Conservation (phyloP, 345 rosid species). For the Rhodomyrtus tomentosa region DNA sequence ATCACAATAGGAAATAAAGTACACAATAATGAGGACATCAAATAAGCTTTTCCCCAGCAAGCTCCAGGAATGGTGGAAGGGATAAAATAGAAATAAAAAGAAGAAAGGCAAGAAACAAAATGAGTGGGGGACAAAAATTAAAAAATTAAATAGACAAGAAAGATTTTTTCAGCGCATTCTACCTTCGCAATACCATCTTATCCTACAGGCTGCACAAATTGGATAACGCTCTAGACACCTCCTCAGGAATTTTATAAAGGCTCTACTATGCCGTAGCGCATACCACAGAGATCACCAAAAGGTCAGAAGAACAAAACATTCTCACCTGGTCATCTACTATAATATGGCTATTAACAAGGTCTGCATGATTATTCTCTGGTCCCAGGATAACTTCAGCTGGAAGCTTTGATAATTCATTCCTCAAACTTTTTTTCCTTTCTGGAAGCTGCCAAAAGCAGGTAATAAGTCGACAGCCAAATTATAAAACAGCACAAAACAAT, state of each 20-base stretch:
- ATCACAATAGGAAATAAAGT: not conserved
- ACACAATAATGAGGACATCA: not conserved
- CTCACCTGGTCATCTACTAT: constrained; percentile 37
- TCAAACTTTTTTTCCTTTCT: not conserved
- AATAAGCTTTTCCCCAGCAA: not conserved
- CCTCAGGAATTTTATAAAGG: not conserved
- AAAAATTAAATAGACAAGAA: not conserved
- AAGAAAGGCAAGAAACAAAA: not conserved
- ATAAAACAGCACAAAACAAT: not conserved
- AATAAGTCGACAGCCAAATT: not conserved
- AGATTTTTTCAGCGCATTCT: not conserved
- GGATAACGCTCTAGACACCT: not conserved
- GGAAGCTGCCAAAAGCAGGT: constrained; percentile 12
- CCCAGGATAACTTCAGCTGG: constrained; percentile 8
- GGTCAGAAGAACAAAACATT: not conserved
- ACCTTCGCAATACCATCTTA: not conserved
- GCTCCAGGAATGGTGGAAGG: not conserved
- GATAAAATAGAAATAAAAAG: not conserved
- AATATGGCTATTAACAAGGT: constrained; percentile 13
- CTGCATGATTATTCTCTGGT: constrained; percentile 3
- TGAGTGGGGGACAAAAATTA: not conserved
- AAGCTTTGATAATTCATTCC: constrained; percentile 8
- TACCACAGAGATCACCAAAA: not conserved
- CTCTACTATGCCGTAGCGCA: not conserved
- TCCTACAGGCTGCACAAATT: not conserved